Base-by-base conservation (phyloP, 225 moss, liverwort and hornwort genomes). In the Takakia lepidozioides region DNA sequence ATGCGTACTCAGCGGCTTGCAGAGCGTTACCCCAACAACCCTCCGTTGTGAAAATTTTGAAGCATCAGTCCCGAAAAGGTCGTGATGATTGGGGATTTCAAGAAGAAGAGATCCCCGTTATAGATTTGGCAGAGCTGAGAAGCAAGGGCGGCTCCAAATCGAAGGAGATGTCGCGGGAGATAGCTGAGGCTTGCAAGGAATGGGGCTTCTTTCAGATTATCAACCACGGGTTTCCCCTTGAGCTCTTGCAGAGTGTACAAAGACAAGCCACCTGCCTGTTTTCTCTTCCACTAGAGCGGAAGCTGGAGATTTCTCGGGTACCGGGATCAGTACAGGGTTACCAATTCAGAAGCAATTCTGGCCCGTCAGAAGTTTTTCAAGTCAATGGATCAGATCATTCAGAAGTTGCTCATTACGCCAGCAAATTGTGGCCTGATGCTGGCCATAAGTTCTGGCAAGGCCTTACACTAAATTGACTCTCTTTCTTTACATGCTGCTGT, bases 181-280 rank as follows among this genome's bases (percentile, higher is more conserved):
- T 60, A 17, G 67, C 56, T 2, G 56, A 43, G 5, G 71, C 71
- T 53, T 76, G 71, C 63, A 57, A 59, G 44, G 63, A 76, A 41
- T 71, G 71, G 67, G 76, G 76, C 34, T 66, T 76, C 49, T 63
- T 76, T 37, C 60, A 72, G 68, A 61, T 72, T 20, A 53, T 64
- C 46, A 77, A 77, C 57, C 76, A 72, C 46, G 76, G 64, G 37
- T 57, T 76, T 56, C 49, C 71, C 6, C 52, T 46, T 63, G 68
- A 68, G 41, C 60, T 68, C 39, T 42, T 77, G 1, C 71, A 58
- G 11, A 57, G 45, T 38, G 4, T 64, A 17, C 67, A 64, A 28
- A 54, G 51, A 46, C 64, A 68, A 32, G 45, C 57, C 9, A 34
- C 61, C 53, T 60, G 63, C 54, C 17, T 72, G 25, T 72, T 77